A percentile compares a stretch with the other conserved stretches of the same genome.
Conservation (phyloP, 2,329 filamentous ascomycete genomes). For the Lachnellula suecica region DNA sequence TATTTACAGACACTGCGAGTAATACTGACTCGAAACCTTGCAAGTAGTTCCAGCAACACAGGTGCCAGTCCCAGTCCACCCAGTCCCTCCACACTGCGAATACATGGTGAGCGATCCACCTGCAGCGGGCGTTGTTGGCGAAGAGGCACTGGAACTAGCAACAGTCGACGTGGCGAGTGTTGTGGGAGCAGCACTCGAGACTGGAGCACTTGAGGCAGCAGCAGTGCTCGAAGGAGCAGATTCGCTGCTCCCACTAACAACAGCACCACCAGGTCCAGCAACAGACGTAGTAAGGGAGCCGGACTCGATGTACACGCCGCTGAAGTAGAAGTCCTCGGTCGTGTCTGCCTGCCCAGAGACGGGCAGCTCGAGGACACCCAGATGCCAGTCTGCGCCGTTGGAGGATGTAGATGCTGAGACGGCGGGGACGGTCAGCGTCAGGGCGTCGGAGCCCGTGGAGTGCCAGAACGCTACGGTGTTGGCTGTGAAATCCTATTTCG, state of each 20-base stretch:
- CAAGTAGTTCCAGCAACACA: slow-evolving; percentile 28
- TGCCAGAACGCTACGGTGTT: slow-evolving; percentile 68
- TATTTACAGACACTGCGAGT: slow-evolving; percentile 26
- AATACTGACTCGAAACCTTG: slow-evolving; percentile 22
- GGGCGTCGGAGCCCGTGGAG: slow-evolving; percentile 57
- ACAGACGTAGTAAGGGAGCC: slow-evolving; percentile 44
- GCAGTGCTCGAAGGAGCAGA: not conserved
- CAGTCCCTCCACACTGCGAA: slow-evolving; percentile 25
- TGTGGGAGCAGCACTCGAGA: not conserved
- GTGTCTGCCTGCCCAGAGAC: slow-evolving; percentile 51
- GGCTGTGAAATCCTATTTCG: slow-evolving; percentile 53
- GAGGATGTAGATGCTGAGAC: slow-evolving; percentile 60
- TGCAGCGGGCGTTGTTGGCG: not conserved
- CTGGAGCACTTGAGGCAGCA: not conserved
- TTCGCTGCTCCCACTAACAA: slow-evolving; percentile 6
- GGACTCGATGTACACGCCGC: slow-evolving; percentile 68
- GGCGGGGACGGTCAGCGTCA: slow-evolving; percentile 59
- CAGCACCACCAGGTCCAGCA: slow-evolving; percentile 32
- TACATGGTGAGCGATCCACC: slow-evolving; percentile 18
- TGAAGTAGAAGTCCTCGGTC: slow-evolving; percentile 70
- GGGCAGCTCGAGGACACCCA: slow-evolving; percentile 67
- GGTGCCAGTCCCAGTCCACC: slow-evolving; percentile 23
- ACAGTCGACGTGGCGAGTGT: slow-evolving; percentile 1
- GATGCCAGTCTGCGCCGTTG: slow-evolving; percentile 71
- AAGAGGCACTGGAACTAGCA: not conserved